Base-by-base conservation (phyloP, 2,329 filamentous ascomycete species). In the Neodidymelliopsis sp. region DNA sequence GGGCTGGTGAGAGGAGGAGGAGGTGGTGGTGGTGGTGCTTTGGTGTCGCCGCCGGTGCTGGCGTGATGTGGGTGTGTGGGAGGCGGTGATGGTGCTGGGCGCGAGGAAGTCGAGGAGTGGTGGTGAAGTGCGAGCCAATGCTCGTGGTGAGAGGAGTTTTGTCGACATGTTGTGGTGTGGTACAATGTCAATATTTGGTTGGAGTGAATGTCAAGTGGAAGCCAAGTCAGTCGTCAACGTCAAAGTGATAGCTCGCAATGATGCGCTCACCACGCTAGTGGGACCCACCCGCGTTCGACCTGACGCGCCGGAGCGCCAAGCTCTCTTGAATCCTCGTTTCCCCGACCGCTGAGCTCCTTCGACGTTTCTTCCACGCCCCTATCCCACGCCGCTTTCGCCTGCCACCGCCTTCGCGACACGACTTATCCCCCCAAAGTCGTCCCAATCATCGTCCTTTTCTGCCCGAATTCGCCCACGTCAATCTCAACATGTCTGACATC, bases 401-500 rank as follows among this genome's bases (percentile, higher is more conserved):
- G 30, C 49, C 29, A 43, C 34, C 51, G 38, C 28, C 47, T 10
- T 35, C 22, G 8, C 34, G 29, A 29, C 34, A 43, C 23, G 1
- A 13, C 34, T 29, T 28, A 10, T 27, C 18, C 23, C n/a, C 7
- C 13, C 15, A n/a, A 12, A 22, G 16, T 18, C 39, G 30, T 33
- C 53, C 27, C 50, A 49, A 22, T 31, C 48, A 37, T 39, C 30
- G 36, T 13, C 50, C 30, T 31, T 40, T 31, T 27, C 25, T 22
- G 39, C 49, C 23, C 55, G 39, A 37, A 41, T 11, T 45, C 25
- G 25, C 28, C 24, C 34, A 16, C 31, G 20, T 25, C 31, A 33
- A 33, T 53, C 25, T 20, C 31, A 41, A 58, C 66, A 96, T 96
- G 91, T 88, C 90, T 47, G 48, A 52, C 9, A 83, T 97, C 60